Conservation (phyloP, 2,329 filamentous ascomycete genomes). For the Geosmithia morbida region DNA sequence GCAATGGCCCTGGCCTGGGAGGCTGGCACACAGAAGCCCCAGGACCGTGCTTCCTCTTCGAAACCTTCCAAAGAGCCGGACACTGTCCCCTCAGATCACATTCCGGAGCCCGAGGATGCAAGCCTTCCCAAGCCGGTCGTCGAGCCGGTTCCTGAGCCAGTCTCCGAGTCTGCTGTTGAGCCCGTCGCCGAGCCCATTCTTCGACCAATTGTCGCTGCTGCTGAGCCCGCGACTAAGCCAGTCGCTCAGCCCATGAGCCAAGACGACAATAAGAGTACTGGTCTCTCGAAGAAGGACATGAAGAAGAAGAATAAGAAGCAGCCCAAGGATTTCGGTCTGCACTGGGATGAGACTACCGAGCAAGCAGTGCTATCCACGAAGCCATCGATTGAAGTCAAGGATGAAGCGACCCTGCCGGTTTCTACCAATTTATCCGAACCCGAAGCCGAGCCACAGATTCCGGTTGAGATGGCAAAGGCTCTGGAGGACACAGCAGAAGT, state of each 20-base stretch:
- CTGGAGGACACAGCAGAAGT: too few relatives aligned
- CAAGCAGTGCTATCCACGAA: neutral
- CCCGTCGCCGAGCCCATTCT: neutral
- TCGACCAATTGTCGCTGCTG: too few relatives aligned
- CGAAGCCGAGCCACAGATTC: too few relatives aligned
- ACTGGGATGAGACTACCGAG: neutral
- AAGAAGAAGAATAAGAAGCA: slow-evolving; percentile 8
- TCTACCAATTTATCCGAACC: too few relatives aligned
- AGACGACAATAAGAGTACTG: neutral
- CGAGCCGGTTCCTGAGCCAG: neutral
- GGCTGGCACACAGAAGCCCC: neutral
- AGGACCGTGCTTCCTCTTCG: neutral
- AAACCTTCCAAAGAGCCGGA: neutral
- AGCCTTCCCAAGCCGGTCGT: neutral
- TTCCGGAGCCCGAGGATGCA: neutral
- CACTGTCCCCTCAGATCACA: neutral
- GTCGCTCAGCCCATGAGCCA: neutral
- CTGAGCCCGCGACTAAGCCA: neutral
- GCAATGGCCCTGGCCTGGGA: neutral
- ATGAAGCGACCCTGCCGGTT: too few relatives aligned
- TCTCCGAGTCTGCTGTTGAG: neutral
- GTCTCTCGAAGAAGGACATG: slow-evolving; percentile 4
- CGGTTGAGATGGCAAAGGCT: too few relatives aligned
- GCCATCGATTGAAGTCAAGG: neutral
- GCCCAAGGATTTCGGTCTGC: slow-evolving; percentile 1